Percentiles rank a stretch among this genome's conserved stretches.
Evolutionary conservation across 1,284 basidiomycete species (phyloP).

Genomic region (Pyrrhoderma lamaoense): DNA sequence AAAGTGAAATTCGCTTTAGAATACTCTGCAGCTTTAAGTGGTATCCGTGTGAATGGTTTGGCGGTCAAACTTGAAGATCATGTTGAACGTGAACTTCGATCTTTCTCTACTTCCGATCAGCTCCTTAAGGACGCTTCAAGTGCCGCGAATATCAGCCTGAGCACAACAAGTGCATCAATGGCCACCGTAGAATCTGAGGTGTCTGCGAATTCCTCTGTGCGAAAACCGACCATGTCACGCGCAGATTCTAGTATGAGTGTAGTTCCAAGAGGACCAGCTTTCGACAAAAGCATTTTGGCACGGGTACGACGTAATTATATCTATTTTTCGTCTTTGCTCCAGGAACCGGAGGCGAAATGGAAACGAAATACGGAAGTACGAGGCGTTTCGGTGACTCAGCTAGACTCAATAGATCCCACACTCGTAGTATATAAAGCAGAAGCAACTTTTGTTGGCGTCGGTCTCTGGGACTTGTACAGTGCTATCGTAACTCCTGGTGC

Average conservation of each 20-base stretch:
- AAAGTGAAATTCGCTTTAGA: conserved; percentile 78
- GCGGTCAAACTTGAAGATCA: conserved; percentile 59
- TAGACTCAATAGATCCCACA: conserved; percentile 96
- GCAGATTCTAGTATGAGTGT: conserved; percentile 20
- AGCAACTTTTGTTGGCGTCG: conserved; percentile 94
- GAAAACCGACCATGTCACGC: conserved; percentile 30
- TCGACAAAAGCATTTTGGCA: conserved; percentile 73
- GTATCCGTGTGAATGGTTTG: conserved; percentile 79
- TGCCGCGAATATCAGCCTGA: conserved; percentile 58
- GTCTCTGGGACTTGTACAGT: conserved; percentile 94
- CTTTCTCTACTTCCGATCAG: conserved; percentile 43
- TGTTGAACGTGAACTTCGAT: conserved; percentile 59
- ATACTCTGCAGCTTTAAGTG: conserved; percentile 67
- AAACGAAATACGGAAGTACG: conserved; percentile 77
- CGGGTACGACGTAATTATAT: conserved; percentile 93
- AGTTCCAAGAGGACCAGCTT: conserved; percentile 46
- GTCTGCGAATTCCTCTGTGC: conserved; percentile 25
- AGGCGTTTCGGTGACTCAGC: conserved; percentile 90
- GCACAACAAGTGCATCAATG: conserved; percentile 46
- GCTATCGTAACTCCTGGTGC: conserved; percentile 82
- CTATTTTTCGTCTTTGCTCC: conserved; percentile 93
- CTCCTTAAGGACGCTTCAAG: conserved; percentile 68
- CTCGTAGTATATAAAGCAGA: conserved; percentile 95
- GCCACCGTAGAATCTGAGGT: conserved; percentile 26
- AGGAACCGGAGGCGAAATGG: conserved; percentile 99